phyloP scores from a whole-genome alignment of 176 grass and related monocot genomes.

The Eragrostis nindensis region DNA sequence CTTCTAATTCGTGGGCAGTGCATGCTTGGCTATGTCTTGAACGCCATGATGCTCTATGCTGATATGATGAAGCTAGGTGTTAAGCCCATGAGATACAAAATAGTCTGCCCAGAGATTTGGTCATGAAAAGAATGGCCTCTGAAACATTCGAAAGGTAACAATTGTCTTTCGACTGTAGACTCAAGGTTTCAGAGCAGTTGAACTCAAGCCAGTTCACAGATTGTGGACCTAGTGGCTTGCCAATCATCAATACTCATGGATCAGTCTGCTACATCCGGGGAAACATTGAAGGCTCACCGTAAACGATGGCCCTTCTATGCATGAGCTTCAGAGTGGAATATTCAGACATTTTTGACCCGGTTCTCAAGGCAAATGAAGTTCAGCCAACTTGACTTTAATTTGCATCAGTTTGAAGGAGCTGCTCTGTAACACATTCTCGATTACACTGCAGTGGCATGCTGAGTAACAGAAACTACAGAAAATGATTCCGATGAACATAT shows the following conservation, averaged over 20 bases:
- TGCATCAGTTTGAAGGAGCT: slow-evolving; percentile 2
- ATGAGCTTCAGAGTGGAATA: not conserved
- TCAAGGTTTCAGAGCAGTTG: slow-evolving; percentile 5
- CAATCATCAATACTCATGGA: not conserved
- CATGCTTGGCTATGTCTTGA: slow-evolving; percentile 60
- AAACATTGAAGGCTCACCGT: too few species aligned
- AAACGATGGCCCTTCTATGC: too few species aligned
- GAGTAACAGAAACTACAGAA: slow-evolving; percentile 20
- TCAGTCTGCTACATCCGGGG: too few species aligned
- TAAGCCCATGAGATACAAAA: slow-evolving; percentile 33
- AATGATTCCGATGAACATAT: not conserved
- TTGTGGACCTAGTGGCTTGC: not conserved
- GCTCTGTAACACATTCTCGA: not conserved
- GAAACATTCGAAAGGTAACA: slow-evolving; percentile 35
- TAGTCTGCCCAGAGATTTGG: slow-evolving; percentile 53
- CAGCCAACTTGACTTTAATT: not conserved
- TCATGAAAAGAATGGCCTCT: slow-evolving; percentile 30
- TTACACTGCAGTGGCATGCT: slow-evolving; percentile 2
- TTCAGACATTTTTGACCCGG: not conserved
- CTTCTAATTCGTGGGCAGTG: slow-evolving; percentile 60
- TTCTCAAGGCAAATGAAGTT: slow-evolving; percentile 24
- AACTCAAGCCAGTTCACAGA: slow-evolving; percentile 29
- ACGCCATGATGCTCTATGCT: slow-evolving; percentile 67
- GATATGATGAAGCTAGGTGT: slow-evolving; percentile 60
- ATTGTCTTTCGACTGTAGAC: slow-evolving; percentile 5